A percentile compares a stretch with the other conserved stretches of the same genome.
phyloP scores from a whole-genome alignment of 2,329 filamentous ascomycete genomes.

The Venturia carpophila region DNA sequence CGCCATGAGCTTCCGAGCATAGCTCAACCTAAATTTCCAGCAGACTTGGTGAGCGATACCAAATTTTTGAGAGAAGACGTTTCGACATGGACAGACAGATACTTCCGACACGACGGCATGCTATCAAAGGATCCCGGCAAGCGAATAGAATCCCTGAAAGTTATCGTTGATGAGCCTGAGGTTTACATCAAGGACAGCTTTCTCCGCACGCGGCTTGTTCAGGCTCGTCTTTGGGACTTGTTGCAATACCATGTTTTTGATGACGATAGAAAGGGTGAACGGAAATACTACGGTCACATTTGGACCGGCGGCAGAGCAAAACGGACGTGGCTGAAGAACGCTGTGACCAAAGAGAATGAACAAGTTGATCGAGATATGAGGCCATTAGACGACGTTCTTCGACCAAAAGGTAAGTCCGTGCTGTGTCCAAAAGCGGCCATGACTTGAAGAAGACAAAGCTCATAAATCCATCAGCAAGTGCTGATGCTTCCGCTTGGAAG shows the following conservation, averaged over 20 bases:
- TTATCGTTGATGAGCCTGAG: neutral
- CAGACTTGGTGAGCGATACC: neutral
- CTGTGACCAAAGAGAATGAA: conserved; percentile 2
- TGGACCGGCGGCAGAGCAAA: conserved; percentile 7
- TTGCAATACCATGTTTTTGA: conserved; percentile 9
- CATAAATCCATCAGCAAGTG: neutral
- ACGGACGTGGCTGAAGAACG: neutral
- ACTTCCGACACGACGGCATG: neutral
- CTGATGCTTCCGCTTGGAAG: neutral
- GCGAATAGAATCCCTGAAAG: neutral
- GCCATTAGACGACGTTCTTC: conserved; percentile 1
- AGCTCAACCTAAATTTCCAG: neutral
- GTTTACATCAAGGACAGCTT: neutral
- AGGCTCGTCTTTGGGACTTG: conserved; percentile 7
- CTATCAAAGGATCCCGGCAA: neutral
- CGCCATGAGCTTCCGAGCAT: neutral
- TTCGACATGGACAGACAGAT: neutral
- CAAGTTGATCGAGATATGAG: conserved; percentile 8
- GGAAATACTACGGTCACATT: conserved; percentile 2
- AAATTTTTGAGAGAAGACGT: neutral
- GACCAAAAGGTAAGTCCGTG: neutral
- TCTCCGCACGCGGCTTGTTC: neutral
- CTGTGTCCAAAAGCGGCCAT: neutral
- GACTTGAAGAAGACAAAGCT: neutral
- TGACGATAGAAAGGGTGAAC: neutral